phyloP scores from a whole-genome alignment of 192 early-diverging fungal species.

The Lobosporangium transversale region DNA sequence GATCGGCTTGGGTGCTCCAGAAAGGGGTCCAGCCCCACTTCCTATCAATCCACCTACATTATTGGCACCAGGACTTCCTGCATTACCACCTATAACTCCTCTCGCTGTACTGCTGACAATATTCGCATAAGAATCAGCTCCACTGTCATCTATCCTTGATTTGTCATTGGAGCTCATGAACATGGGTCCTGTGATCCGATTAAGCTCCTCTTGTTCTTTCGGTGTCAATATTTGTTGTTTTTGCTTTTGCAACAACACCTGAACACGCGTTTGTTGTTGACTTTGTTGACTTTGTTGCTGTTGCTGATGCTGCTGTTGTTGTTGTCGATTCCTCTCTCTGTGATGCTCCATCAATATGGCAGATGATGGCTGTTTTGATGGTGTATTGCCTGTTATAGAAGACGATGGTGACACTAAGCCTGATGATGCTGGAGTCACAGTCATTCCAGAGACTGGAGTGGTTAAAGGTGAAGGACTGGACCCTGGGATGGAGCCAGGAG shows the following conservation, averaged over 20 bases:
- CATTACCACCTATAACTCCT: background rate
- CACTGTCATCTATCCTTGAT: too few species aligned
- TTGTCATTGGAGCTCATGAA: background rate
- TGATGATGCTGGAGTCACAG: background rate
- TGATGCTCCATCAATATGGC: too few species aligned
- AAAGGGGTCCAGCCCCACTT: background rate
- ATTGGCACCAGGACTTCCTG: background rate
- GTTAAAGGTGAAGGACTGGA: too few species aligned
- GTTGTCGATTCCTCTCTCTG: background rate
- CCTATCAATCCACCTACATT: background rate
- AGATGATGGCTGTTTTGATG: background rate
- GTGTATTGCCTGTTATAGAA: background rate
- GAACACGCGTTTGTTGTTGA: background rate
- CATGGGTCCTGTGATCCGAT: too few species aligned
- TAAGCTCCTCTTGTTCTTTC: too few species aligned
- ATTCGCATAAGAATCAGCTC: too few species aligned
- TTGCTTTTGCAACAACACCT: background rate
- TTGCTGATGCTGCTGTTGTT: background rate
- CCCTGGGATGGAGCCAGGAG: too few species aligned
- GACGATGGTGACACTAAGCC: background rate
- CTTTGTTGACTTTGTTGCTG: conserved; percentile 8
- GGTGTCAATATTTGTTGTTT: conserved; percentile 1
- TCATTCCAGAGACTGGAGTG: too few species aligned
- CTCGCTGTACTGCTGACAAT: too few species aligned
- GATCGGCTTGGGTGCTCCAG: background rate